Percentiles rank a stretch among this genome's conserved stretches.
phyloP scores from a whole-genome alignment of 148 eudicot species.

The Polygonum aviculare region DNA sequence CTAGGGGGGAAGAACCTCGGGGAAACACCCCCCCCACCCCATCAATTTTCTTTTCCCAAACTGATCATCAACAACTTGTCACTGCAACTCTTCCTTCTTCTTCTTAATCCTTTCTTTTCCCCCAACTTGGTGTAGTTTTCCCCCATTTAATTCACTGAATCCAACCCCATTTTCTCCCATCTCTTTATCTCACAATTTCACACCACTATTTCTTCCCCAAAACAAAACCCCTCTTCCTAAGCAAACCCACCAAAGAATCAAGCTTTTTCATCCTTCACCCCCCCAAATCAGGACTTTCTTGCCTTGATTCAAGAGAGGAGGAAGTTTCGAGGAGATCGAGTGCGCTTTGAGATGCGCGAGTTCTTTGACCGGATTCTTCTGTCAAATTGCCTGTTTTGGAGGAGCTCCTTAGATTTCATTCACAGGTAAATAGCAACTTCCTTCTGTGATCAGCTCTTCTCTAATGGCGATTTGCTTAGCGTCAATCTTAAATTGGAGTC shows the following conservation, averaged over 20 bases:
- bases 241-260: neutral
- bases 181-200: neutral
- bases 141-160: neutral
- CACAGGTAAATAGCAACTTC: neutral
- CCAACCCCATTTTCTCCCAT: neutral
- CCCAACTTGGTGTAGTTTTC: neutral
- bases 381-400: neutral
- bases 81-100: neutral
- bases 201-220: neutral
- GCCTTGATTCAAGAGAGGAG: neutral
- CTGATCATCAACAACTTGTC: neutral
- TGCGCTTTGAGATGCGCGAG: neutral
- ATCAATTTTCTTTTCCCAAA: neutral
- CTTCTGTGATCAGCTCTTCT: neutral
- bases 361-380: neutral
- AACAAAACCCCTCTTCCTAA: neutral
- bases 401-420: neutral
- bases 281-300: neutral
- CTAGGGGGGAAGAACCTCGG: constrained; percentile 3
- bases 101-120: too few species aligned
- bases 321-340: neutral
- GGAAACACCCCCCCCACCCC: neutral
- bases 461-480: neutral
- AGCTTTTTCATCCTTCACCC: neutral
- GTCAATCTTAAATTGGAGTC: too few species aligned